phyloP scores from a whole-genome alignment of 148 eudicot species.

The Chenopodium berlandieri region DNA sequence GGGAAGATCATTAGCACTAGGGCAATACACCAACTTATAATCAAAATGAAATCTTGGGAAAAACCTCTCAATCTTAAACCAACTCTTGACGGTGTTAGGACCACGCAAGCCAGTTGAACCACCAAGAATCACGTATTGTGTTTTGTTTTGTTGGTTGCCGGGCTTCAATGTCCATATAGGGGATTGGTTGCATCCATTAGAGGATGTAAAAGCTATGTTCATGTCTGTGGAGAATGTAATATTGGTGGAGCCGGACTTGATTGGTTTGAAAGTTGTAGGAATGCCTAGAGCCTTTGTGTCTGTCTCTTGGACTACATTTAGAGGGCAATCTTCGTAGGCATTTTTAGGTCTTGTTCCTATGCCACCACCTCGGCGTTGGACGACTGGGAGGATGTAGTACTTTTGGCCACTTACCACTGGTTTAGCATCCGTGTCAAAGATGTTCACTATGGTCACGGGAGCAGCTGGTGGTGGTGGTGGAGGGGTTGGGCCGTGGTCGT shows the following conservation, averaged over 20 bases:
- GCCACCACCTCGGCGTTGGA: constrained; percentile 30
- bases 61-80: constrained; percentile 42
- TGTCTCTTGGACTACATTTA: constrained; percentile 33
- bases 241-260: constrained; percentile 17
- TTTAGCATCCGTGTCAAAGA: neutral
- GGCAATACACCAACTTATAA: constrained; percentile 50
- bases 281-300: constrained; percentile 23
- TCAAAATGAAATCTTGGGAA: constrained; percentile 6
- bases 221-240: constrained; percentile 32
- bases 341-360: constrained; percentile 28
- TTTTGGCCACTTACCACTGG: neutral
- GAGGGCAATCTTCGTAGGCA: constrained; percentile 32
- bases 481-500: neutral
- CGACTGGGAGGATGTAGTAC: constrained; percentile 27
- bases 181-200: neutral
- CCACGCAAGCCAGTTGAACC: constrained; percentile 29
- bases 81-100: constrained; percentile 25
- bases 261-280: constrained; percentile 25
- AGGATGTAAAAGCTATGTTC: constrained; percentile 25
- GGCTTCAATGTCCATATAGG: constrained; percentile 31
- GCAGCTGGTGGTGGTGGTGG: neutral
- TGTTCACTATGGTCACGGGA: neutral
- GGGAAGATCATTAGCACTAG: constrained; percentile 5
- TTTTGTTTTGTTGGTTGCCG: constrained; percentile 14
- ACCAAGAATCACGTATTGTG: constrained; percentile 37